A percentile compares a stretch with the other conserved stretches of the same genome.
Conservation (phyloP, 768 basidiomycete genomes). For the Pholiota molesta region DNA sequence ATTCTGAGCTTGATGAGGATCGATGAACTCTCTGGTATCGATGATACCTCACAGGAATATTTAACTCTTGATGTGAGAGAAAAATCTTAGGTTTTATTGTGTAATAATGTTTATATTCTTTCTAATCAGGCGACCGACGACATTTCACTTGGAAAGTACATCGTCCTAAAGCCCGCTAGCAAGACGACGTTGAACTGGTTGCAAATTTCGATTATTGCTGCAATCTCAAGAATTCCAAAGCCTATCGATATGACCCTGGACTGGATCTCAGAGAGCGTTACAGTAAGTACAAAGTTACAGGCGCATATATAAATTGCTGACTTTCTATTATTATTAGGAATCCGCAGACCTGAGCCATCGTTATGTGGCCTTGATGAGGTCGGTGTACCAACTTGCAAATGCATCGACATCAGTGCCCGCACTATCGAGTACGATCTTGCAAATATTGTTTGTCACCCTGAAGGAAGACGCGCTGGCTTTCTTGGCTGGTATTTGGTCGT, state of each 20-base stretch:
- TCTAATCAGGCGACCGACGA: conserved; percentile 47
- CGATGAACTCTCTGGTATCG: conserved; percentile 47
- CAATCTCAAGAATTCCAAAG: conserved; percentile 51
- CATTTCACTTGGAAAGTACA: conserved; percentile 45
- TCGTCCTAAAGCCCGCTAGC: conserved; percentile 64
- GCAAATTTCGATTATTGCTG: conserved; percentile 57
- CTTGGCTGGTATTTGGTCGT: conserved; percentile 72
- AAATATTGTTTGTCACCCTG: conserved; percentile 66
- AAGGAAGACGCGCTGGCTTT: conserved; percentile 77
- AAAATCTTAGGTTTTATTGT: neutral
- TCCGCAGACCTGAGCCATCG: conserved; percentile 29
- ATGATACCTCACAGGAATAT: conserved; percentile 39
- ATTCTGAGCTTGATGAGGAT: conserved; percentile 50
- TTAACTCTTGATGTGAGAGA: conserved; percentile 33
- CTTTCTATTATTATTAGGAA: conserved; percentile 11
- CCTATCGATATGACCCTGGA: conserved; percentile 45
- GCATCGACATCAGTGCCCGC: conserved; percentile 48
- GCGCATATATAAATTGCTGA: neutral
- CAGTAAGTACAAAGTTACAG: conserved; percentile 31
- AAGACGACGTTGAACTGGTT: conserved; percentile 56
- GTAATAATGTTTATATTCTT: conserved; percentile 2
- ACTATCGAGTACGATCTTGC: conserved; percentile 61
- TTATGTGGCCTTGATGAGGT: conserved; percentile 65
- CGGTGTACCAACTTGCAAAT: conserved; percentile 70
- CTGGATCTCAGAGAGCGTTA: conserved; percentile 49